Percentiles rank a stretch among this genome's conserved stretches.
Conservation (phyloP, 768 basidiomycete species). For the Phlegmacium glaucopus region DNA sequence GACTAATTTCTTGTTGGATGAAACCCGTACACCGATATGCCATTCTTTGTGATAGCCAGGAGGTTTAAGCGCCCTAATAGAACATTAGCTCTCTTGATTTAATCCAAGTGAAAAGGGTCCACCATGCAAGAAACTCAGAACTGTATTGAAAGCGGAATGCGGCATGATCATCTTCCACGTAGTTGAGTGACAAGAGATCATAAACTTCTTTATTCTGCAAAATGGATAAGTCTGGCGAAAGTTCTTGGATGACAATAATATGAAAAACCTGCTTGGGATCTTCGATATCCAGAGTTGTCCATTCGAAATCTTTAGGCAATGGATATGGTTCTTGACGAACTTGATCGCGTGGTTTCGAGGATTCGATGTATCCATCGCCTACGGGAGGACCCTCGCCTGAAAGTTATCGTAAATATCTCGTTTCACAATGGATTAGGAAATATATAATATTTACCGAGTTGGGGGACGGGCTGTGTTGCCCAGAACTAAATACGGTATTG, state of each 20-base stretch:
- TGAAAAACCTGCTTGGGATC: constrained; percentile 65
- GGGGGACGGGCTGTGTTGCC: constrained; percentile 97
- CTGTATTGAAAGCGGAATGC: constrained; percentile 97
- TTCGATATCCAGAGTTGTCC: constrained; percentile 78
- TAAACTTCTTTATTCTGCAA: constrained; percentile 88
- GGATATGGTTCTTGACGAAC: constrained; percentile 87
- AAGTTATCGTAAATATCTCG: background rate
- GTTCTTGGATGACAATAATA: background rate
- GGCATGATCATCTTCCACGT: constrained; percentile 95
- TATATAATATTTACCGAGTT: constrained; percentile 48
- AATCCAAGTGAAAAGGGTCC: constrained; percentile 8
- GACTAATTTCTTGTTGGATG: constrained; percentile 88
- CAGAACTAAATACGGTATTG: constrained; percentile 65
- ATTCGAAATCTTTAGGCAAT: constrained; percentile 90
- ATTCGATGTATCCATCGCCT: constrained; percentile 88
- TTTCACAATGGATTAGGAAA: background rate
- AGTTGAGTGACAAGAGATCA: constrained; percentile 86
- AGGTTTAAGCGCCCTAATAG: constrained; percentile 82
- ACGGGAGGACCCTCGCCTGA: constrained; percentile 60
- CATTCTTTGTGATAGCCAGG: constrained; percentile 93
- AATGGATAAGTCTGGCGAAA: constrained; percentile 3
- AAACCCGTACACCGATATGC: constrained; percentile 94
- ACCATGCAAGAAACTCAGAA: constrained; percentile 93
- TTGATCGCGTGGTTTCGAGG: constrained; percentile 68
- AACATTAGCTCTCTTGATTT: constrained; percentile 2